A percentile compares a stretch with the other conserved stretches of the same genome.
These are phyloP conservation scores for Delitschia confertaspora DNA, from an alignment of 495 filamentous ascomycete species.

Conservation along the genomic window DNA sequence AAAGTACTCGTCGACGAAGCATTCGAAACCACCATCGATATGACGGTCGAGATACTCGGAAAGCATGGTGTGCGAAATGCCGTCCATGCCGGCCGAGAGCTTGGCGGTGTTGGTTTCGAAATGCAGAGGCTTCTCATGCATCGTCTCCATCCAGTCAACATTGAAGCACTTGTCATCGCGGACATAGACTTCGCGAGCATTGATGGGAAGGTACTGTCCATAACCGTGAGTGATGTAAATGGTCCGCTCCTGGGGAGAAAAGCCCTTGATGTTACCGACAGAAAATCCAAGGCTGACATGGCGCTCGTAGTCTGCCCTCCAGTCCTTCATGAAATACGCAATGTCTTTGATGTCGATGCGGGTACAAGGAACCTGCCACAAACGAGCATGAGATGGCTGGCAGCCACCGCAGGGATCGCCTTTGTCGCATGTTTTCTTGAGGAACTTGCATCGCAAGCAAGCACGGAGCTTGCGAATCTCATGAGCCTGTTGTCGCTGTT, in stretches of 20 bases:
- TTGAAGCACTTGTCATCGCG: conserved; percentile 86
- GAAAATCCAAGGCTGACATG: conserved; percentile 79
- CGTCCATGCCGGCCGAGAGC: conserved; percentile 74
- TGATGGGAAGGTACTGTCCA: conserved; percentile 77
- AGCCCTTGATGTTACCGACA: conserved; percentile 88
- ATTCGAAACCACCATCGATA: conserved; percentile 79
- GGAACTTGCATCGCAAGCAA: conserved; percentile 91
- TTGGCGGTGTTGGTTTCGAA: conserved; percentile 79
- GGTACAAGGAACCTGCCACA: conserved; percentile 94
- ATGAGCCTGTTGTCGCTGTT: conserved; percentile 86
- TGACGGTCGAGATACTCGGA: conserved; percentile 88
- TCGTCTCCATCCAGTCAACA: conserved; percentile 79
- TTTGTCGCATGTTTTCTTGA: conserved; percentile 96
- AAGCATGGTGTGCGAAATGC: conserved; percentile 63
- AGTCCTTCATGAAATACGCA: conserved; percentile 95
- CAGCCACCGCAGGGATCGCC: conserved; percentile 89
- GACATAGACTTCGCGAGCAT: conserved; percentile 82
- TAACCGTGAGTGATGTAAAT: conserved; percentile 63
- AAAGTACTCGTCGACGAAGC: conserved; percentile 88
- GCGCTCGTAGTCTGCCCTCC: conserved; percentile 88
- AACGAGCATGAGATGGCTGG: conserved; percentile 80
- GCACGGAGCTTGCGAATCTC: conserved; percentile 89
- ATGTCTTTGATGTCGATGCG: conserved; percentile 96
- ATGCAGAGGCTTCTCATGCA: conserved; percentile 59
- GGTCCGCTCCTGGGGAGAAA: conserved; percentile 62